Percentiles rank a stretch among this genome's conserved stretches.
These are phyloP conservation scores for Mucor velutinosus DNA, from an alignment of 371 early-diverging fungal species.

Conservation along the genomic window DNA sequence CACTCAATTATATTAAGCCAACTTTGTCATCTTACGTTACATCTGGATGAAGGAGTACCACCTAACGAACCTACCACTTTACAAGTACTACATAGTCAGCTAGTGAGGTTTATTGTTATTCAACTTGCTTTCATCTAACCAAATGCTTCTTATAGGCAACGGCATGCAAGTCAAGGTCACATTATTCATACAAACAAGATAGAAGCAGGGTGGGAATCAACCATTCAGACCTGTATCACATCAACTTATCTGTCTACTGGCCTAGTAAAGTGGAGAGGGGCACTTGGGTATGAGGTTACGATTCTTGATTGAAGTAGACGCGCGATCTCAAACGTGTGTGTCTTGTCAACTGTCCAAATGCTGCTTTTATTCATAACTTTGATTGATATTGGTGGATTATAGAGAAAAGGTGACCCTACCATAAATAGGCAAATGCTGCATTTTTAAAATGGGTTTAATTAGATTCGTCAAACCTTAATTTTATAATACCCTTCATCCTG, in stretches of 20 bases:
- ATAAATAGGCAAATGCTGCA: conserved; percentile 1
- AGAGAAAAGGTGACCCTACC: not conserved
- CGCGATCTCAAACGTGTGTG: not conserved
- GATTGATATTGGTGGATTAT: not conserved
- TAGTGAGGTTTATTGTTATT: not conserved
- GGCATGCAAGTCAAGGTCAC: not conserved
- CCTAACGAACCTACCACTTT: no score
- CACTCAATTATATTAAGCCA: not conserved
- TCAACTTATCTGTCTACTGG: not conserved
- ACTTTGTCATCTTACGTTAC: not conserved
- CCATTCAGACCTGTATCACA: not conserved
- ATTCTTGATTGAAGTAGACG: no score
- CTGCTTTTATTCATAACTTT: no score
- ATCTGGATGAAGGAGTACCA: not conserved
- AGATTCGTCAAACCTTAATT: not conserved
- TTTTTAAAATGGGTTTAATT: conserved; percentile 4
- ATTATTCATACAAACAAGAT: not conserved
- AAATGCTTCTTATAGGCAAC: not conserved
- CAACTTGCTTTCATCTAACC: not conserved
- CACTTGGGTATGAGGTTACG: not conserved
- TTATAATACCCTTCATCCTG: not conserved
- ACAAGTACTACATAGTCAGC: not conserved
- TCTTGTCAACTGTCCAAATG: not conserved
- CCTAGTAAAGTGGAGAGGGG: not conserved
- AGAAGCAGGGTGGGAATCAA: not conserved